Base-by-base conservation (phyloP, 257 asterid genomes). In the Scutellaria baicalensis region DNA sequence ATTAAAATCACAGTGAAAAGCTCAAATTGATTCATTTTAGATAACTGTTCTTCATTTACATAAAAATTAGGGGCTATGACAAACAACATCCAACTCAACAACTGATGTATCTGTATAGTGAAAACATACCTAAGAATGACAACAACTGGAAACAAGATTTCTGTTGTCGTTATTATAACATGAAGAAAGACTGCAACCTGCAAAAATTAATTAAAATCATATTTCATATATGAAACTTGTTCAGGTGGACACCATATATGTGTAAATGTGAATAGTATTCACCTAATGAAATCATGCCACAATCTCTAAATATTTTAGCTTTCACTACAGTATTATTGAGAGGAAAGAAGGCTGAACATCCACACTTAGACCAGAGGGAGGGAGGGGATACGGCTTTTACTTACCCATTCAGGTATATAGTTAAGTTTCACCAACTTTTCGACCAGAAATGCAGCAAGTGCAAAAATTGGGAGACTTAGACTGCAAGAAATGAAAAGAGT, bases 101-200 rank as follows among this genome's bases (percentile, higher is more conserved):
- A 59, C 23, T 70, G 33, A 12, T 44, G 65, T 20, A 27, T 27
- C 33, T 27, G 36, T 71, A 66, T 52, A 66, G 72, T 72, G 27
- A 66, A 71, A 45, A 60, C 86, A 84, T 68, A 94, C 99, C 97
- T 86, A 75, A 94, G 90, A 76, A 91, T 94, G 75, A 94, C 92
- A 67, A 85, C 17, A 79, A 94, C 88, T 7, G 99, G 99, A 83
- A 88, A 94, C 77, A 94, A 35, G 72, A 94, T 77, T 57, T 76
- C 82, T n/a, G 84, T 66, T 59, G 95, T 81, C 4, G 92, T 85
- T 71, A 91, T 86, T 60, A 84, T 38, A 59, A 88, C 77, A 67
- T 94, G 98, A 79, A 88, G 86, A 50, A 75, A 70, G 78, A 91
- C 81, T 3, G 84, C 93, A 71, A 78, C 96, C 97, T 93, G 95